Conservation (phyloP, 2,329 filamentous ascomycete genomes). For the Pseudocercospora musae region DNA sequence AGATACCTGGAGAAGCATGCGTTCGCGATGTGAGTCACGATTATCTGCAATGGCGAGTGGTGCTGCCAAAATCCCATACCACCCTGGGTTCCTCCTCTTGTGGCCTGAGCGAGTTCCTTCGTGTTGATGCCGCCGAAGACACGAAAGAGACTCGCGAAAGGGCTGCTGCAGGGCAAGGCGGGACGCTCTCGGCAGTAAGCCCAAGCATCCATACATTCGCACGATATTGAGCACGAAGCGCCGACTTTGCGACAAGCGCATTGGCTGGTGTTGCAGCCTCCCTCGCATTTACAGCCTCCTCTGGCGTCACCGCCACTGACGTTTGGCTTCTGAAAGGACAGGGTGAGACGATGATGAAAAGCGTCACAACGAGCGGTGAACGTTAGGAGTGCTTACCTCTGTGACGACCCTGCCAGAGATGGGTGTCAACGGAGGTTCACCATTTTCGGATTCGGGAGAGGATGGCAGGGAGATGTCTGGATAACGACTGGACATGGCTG, state of each 20-base stretch:
- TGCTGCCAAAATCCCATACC: not conserved
- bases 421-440: not conserved
- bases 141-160: not conserved
- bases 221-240: not conserved
- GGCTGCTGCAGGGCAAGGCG: not conserved
- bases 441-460: not conserved
- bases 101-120: not conserved
- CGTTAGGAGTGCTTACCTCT: not conserved
- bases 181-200: too few species aligned
- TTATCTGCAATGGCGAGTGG: not conserved
- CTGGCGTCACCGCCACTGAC: not conserved
- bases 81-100: too few species aligned
- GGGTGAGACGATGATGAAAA: not conserved
- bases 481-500: not conserved
- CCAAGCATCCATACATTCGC: not conserved
- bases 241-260: slow-evolving; percentile 1
- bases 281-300: not conserved
- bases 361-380: too few species aligned
- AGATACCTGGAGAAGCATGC: slow-evolving; percentile 4
- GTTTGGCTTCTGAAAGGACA: not conserved
- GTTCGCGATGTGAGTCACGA: not conserved
- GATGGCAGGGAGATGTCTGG: not conserved
- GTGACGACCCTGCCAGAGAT: not conserved
- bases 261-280: not conserved
- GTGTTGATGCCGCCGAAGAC: not conserved